Percentiles rank a stretch among this genome's conserved stretches.
phyloP scores from a whole-genome alignment of 306 rosid genomes.

The Coriaria nepalensis region DNA sequence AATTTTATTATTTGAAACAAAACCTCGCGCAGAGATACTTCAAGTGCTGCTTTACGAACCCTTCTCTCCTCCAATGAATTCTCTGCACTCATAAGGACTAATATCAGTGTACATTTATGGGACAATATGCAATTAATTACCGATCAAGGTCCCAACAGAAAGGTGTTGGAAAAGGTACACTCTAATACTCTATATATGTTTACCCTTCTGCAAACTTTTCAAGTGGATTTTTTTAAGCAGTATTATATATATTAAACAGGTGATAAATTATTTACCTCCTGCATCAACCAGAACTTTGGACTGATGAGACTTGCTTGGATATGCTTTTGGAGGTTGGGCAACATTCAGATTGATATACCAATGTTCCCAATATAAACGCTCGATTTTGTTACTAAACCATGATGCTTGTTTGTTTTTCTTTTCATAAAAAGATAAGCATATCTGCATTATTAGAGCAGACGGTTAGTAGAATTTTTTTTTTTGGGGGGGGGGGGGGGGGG shows the following conservation, averaged over 20 bases:
- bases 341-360: slow-evolving; percentile 92
- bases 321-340: slow-evolving; percentile 46
- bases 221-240: no score
- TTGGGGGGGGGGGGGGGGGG: no score
- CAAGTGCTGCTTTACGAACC: slow-evolving; percentile 68
- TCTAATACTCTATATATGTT: no score
- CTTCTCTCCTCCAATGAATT: slow-evolving; percentile 54
- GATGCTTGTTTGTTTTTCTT: slow-evolving; percentile 65
- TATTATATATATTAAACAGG: not conserved
- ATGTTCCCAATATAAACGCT: slow-evolving; percentile 87
- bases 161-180: no score
- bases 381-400: slow-evolving; percentile 79
- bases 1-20: slow-evolving; percentile 85
- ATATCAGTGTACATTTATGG: slow-evolving; percentile 6
- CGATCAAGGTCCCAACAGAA: no score
- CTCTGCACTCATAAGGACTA: slow-evolving; percentile 31
- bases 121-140: not conserved
- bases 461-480: not conserved
- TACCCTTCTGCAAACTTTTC: no score
- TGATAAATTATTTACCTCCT: slow-evolving; percentile 40
- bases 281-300: slow-evolving; percentile 62
- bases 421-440: slow-evolving; percentile 88
- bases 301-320: slow-evolving; percentile 59
- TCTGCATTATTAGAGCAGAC: slow-evolving; percentile 32
- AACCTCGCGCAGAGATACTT: slow-evolving; percentile 76